Evolutionary conservation across 495 filamentous ascomycete genomes (phyloP).

Genomic region (Xylaria telfairii): DNA sequence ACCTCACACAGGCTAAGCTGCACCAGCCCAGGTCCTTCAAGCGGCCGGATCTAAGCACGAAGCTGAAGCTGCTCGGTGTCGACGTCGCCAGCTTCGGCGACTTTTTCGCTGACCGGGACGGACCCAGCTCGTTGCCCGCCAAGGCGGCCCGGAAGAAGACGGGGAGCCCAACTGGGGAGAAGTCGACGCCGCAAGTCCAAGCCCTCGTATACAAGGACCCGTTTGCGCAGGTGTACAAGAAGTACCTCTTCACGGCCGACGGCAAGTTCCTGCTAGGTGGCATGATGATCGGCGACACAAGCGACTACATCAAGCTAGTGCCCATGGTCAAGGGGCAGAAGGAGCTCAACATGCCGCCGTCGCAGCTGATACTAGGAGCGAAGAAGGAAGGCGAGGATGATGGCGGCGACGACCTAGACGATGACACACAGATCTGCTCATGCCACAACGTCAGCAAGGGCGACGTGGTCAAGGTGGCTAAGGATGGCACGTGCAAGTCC

Average conservation of each 20-base stretch:
- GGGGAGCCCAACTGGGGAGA: constrained; percentile 31
- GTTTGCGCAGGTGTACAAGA: constrained; percentile 94
- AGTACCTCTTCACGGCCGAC: constrained; percentile 91
- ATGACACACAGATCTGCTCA: constrained; percentile 91
- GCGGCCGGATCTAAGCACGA: constrained; percentile 89
- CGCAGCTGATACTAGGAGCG: constrained; percentile 87
- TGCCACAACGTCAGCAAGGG: constrained; percentile 97
- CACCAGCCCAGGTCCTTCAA: constrained; percentile 77
- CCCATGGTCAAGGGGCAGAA: constrained; percentile 93
- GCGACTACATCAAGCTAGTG: constrained; percentile 92
- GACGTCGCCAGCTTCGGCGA: constrained; percentile 96
- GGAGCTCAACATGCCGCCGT: constrained; percentile 79
- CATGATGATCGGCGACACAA: constrained; percentile 98
- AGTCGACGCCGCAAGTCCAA: constrained; percentile 70
- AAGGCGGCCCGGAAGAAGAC: constrained; percentile 48
- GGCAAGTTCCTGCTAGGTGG: constrained; percentile 93
- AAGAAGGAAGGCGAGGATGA: constrained; percentile 66
- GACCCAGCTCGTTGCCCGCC: constrained; percentile 75
- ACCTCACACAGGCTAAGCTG: constrained; percentile 81
- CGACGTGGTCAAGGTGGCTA: constrained; percentile 75
- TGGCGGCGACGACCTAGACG: constrained; percentile 62
- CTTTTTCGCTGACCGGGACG: constrained; percentile 93
- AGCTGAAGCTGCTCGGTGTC: constrained; percentile 90
- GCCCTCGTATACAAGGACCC: constrained; percentile 92
- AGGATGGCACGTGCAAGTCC: constrained; percentile 82